phyloP scores from a whole-genome alignment of 139 green algal species.

The Closterium sp. region DNA sequence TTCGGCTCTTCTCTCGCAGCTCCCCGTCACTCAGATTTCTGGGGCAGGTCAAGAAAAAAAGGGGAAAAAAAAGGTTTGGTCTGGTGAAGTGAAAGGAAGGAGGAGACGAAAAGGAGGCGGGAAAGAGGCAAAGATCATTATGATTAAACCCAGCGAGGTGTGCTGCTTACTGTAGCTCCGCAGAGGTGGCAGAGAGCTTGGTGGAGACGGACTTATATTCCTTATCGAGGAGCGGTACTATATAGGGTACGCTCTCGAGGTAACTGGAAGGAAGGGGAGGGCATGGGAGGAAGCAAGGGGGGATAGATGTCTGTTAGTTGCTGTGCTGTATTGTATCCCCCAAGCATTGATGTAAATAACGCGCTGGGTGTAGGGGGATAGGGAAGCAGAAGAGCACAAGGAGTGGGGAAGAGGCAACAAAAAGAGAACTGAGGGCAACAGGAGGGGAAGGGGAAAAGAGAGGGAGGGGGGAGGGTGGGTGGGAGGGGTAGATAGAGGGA shows the following conservation, averaged over 20 bases:
- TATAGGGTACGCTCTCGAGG: conserved; percentile 88
- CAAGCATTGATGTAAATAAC: not conserved
- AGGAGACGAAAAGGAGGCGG: no score
- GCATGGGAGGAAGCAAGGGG: not conserved
- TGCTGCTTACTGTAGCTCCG: conserved; percentile 19
- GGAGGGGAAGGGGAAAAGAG: not conserved
- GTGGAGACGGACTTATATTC: conserved; percentile 70
- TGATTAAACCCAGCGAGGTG: no score
- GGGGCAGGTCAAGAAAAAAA: not conserved
- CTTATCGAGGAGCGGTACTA: conserved; percentile 87
- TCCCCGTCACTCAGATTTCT: not conserved
- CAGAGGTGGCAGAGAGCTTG: conserved; percentile 46
- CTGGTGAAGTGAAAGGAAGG: no score
- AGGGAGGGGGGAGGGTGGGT: not conserved
- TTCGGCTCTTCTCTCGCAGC: not conserved
- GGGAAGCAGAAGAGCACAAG: not conserved
- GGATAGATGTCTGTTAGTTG: not conserved
- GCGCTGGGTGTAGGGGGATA: no score
- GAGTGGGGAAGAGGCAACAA: not conserved
- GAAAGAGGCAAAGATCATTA: no score
- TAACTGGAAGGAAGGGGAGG: conserved; percentile 59
- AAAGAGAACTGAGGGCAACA: no score
- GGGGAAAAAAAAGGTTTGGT: not conserved
- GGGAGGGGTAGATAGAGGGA: no score
- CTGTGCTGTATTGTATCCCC: not conserved